Base-by-base conservation (phyloP, 2,329 filamentous ascomycete species). In the Monosporascus sp. region DNA sequence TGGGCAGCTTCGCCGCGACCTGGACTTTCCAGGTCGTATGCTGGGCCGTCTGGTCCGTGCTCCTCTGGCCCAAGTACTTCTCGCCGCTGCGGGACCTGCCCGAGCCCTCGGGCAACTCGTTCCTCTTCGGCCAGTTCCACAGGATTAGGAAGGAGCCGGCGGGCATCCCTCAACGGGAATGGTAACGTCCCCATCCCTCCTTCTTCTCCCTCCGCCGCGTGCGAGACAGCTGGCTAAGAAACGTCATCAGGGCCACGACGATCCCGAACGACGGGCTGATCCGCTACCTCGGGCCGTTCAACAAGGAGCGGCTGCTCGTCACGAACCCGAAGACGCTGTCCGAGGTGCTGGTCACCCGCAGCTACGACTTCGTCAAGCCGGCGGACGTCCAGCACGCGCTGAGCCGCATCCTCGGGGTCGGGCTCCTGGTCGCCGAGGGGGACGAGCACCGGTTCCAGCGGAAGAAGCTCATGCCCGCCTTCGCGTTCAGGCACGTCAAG, bases 401-500 rank as follows among this genome's bases (percentile, higher is more conserved):
- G 4, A 81, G 79, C 2, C 77, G 82, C 22, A 75, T 91, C 26
- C 75, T 93, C 14, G 87, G 90, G 9, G 72, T 86, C 14, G 88
- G 89, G 9, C 74, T 93, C 16, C 72, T 97, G 38, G 74, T 97
- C 11, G 88, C 90, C 2, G 92, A 97, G 70, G 92, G 92, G n/a
- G 52, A 58, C 5, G 57, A 58, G 37, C 61, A 63, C 53, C 57
- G 57, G 46, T 47, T 56, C 5, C 61, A 63, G 48, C 58, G 61
- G 7, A 54, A 53, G 17, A 52, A 57, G 27, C 55, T 63, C n/a
- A 50, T 60, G 49, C 61, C 60, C 5, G 55, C 56, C 9, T 61
- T 63, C 56, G 54, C 56, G 7, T 55, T 56, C 38, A 54, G 53
- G 9, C 56, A 63, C 45, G 56, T 62, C 40, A 57, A 58, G 14